phyloP scores from a whole-genome alignment of 1,284 basidiomycete genomes.

The Neolentinus lepideus region DNA sequence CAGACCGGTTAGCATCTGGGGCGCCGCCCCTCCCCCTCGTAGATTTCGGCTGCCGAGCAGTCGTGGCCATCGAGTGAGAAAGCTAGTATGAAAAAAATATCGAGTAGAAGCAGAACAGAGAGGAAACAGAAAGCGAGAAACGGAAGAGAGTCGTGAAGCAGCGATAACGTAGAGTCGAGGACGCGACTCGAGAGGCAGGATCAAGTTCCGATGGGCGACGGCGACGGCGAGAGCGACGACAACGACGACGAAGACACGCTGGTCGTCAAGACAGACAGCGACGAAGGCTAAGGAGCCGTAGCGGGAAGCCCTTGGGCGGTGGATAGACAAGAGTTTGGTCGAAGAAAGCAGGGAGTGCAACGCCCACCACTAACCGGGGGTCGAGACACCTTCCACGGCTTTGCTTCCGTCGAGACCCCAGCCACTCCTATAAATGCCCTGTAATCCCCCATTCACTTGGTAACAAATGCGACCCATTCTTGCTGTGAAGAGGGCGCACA shows the following conservation, averaged over 20 bases:
- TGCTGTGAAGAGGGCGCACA: no score
- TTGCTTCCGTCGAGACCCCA: background rate
- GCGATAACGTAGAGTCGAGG: background rate
- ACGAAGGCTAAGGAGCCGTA: background rate
- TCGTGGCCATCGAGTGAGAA: constrained; percentile 46
- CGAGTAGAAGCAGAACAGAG: constrained; percentile 11
- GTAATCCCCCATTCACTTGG: background rate
- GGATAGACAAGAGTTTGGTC: background rate
- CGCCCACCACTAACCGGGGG: background rate
- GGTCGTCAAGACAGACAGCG: constrained; percentile 1
- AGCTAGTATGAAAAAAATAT: constrained; percentile 12
- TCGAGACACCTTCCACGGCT: background rate
- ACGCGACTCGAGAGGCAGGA: background rate
- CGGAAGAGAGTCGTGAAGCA: constrained; percentile 20
- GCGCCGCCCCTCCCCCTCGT: constrained; percentile 43
- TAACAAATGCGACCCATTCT: background rate
- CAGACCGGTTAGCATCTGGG: constrained; percentile 43
- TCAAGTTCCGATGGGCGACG: background rate
- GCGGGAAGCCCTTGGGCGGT: background rate
- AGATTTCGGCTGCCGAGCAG: constrained; percentile 52
- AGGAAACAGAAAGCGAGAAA: constrained; percentile 20
- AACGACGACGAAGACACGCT: background rate
- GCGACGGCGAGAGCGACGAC: background rate
- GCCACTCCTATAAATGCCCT: background rate
- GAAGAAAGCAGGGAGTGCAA: background rate